Percentiles rank a stretch among this genome's conserved stretches.
These are phyloP conservation scores for Trypanosoma lewisi DNA, from an alignment of 208 protist species.

Conservation along the genomic window DNA sequence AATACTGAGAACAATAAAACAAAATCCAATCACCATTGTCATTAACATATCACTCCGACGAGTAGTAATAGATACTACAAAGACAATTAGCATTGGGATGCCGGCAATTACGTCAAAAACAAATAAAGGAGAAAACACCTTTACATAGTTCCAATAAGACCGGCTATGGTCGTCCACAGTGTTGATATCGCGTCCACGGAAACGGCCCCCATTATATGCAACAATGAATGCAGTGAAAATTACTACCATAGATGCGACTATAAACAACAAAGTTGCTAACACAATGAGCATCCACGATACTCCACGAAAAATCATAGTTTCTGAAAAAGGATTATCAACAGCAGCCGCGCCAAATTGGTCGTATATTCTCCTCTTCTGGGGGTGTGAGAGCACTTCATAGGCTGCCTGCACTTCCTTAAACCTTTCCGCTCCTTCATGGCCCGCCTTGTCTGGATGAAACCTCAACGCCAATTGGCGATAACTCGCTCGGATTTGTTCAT, in stretches of 20 bases:
- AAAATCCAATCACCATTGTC: conserved; percentile 27
- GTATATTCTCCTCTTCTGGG: conserved; percentile 53
- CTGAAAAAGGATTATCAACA: conserved; percentile 44
- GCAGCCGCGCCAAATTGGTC: conserved; percentile 60
- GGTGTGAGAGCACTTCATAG: conserved; percentile 91
- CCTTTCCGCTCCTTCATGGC: conserved; percentile 23
- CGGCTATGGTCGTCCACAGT: conserved; percentile 8
- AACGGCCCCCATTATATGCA: conserved; percentile 40
- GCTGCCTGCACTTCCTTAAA: conserved; percentile 74
- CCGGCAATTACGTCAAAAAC: conserved; percentile 43
- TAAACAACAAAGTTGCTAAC: conserved; percentile 17
- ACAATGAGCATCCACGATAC: conserved; percentile 20
- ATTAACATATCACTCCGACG: background rate
- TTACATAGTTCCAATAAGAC: conserved; percentile 67
- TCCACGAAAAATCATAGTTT: conserved; percentile 23
- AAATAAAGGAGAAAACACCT: conserved; percentile 67
- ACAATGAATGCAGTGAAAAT: conserved; percentile 65
- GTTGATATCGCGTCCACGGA: conserved; percentile 15
- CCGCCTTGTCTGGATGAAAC: conserved; percentile 39
- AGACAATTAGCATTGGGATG: conserved; percentile 23
- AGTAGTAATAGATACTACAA: conserved; percentile 13
- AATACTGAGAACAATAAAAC: conserved; percentile 45
- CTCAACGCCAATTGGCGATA: conserved; percentile 34
- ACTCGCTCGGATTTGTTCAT: conserved; percentile 26
- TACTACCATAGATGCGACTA: conserved; percentile 35